Evolutionary conservation across 23 red algal genomes (phyloP).

Genomic region (Chondrus crispus): DNA sequence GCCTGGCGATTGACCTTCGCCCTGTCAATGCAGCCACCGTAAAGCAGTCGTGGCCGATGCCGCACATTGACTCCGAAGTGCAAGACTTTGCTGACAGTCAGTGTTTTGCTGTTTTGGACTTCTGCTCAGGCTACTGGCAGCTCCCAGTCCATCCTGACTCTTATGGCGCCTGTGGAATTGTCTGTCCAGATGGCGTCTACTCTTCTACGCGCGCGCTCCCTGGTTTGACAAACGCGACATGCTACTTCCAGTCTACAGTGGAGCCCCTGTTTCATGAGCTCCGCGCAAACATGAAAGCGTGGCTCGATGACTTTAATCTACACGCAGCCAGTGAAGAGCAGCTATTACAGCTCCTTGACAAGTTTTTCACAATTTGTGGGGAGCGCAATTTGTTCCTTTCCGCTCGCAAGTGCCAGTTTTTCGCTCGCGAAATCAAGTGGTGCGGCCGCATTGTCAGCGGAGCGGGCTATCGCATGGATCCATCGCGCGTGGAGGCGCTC

Average conservation of each 20-base stretch:
- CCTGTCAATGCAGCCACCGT: slow-evolving; percentile 6
- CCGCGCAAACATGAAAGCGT: background rate
- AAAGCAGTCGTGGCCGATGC: background rate
- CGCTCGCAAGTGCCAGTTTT: background rate
- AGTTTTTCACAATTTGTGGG: background rate
- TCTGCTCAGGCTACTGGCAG: background rate
- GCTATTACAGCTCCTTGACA: background rate
- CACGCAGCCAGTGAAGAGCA: background rate
- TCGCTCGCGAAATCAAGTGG: background rate
- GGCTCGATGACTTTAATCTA: slow-evolving; percentile 37
- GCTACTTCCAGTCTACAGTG: background rate
- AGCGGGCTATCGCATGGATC: background rate
- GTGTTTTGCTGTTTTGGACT: background rate
- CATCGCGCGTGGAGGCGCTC: background rate
- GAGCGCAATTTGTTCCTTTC: background rate
- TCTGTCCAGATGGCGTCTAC: background rate
- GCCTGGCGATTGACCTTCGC: background rate
- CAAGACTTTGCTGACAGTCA: background rate
- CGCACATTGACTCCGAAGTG: background rate
- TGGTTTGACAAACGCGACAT: background rate
- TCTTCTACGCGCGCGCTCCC: background rate
- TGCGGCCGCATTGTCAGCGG: background rate
- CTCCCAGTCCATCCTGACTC: background rate
- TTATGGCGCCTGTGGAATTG: background rate
- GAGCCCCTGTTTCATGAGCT: background rate